Conservation (phyloP, 2,329 filamentous ascomycete genomes). For the Daldinia eschscholtzii region DNA sequence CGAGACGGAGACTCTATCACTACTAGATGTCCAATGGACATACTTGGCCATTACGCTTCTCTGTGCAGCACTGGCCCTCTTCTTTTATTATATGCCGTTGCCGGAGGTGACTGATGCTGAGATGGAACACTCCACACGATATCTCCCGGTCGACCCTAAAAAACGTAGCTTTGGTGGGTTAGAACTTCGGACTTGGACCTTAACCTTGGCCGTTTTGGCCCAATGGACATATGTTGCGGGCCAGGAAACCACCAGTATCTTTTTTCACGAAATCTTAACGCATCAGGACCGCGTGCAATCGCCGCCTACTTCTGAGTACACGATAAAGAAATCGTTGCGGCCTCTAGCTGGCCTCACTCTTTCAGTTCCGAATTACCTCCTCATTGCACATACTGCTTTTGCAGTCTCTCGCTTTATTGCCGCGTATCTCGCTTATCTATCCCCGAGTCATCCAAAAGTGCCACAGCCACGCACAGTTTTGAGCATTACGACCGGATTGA, state of each 20-base stretch:
- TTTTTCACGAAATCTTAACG: slow-evolving; percentile 66
- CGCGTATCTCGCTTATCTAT: slow-evolving; percentile 71
- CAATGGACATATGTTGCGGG: slow-evolving; percentile 85
- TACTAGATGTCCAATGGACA: slow-evolving; percentile 85
- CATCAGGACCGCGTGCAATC: slow-evolving; percentile 47
- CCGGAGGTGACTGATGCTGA: slow-evolving; percentile 71
- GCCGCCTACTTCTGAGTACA: slow-evolving; percentile 45
- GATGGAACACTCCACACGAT: slow-evolving; percentile 62
- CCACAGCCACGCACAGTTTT: slow-evolving; percentile 79
- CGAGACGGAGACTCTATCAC: slow-evolving; percentile 58
- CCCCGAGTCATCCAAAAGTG: slow-evolving; percentile 61
- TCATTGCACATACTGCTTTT: slow-evolving; percentile 79
- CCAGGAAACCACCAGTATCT: slow-evolving; percentile 75
- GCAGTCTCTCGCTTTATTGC: slow-evolving; percentile 79
- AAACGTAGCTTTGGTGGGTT: slow-evolving; percentile 64
- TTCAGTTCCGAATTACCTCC: slow-evolving; percentile 73
- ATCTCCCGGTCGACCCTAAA: slow-evolving; percentile 63
- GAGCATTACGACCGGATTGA: slow-evolving; percentile 69
- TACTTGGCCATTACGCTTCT: slow-evolving; percentile 85
- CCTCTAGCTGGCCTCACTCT: slow-evolving; percentile 62
- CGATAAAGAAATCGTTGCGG: slow-evolving; percentile 58
- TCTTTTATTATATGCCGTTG: slow-evolving; percentile 77
- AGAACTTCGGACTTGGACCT: slow-evolving; percentile 66
- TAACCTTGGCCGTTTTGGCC: slow-evolving; percentile 78
- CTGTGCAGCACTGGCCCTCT: slow-evolving; percentile 76